Base-by-base conservation (phyloP, 2,329 filamentous ascomycete species). In the Sarocladiaceae sp. region DNA sequence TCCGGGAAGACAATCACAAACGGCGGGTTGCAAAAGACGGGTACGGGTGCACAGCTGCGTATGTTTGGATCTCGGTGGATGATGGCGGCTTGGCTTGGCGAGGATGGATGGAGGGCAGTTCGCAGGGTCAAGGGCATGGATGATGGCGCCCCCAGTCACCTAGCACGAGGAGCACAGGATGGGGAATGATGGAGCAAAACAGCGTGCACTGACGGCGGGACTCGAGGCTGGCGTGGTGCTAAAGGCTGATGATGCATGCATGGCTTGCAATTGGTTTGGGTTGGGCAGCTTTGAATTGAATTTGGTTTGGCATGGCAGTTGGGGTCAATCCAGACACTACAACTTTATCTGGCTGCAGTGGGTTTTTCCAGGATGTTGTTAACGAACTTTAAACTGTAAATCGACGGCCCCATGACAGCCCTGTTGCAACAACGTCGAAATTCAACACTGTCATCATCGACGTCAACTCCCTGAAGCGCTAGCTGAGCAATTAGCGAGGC, bases 291-390 rank as follows among this genome's bases (percentile, higher is more conserved):
- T 23, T 12, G 33, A n/a, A n/a, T n/a, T n/a, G 33, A 40, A 20
- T 40, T 40, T 22, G 37, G 40, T 26, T 44, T 44, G 40, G 40
- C 40, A 44, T 44, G 40, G 40, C 23, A 44, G 40, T 44, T 44
- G 20, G 20, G 40, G 40, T 44, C 11, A 28, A 28, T 17, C 13
- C 40, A 36, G 33, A n/a, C 37, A 40, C 17, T 20, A n/a, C 37
- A 44, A 44, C 40, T 44, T 44, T 26, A 44, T 44, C 40, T 44
- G n/a, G 15, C 5, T 36, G 33, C 33, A 36, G 7, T 7, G 33
- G 33, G 33, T 12, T 17, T 36, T 12, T 22, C 22, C 40, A 25
- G 23, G 40, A 23, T n/a, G 20, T 28, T n/a, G 20, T 44, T 44
- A n/a, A n/a, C 17, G 40, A 26, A 28, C 40, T 26, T 23, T 23